phyloP scores from a whole-genome alignment of 176 grass and related monocot species.

The Saccharum officinarum region DNA sequence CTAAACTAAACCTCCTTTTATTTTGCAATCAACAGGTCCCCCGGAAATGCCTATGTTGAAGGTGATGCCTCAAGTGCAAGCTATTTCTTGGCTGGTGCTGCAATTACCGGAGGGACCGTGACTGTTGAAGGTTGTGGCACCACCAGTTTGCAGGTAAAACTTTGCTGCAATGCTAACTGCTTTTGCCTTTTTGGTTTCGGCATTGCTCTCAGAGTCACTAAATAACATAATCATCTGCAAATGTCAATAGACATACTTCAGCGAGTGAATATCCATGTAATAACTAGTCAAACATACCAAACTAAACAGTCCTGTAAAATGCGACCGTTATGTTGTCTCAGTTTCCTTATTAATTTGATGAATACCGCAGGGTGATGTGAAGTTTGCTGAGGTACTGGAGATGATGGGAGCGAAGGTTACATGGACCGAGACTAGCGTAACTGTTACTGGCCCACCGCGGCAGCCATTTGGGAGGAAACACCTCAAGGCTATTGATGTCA shows the following conservation, averaged over 20 bases:
- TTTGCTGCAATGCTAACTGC: neutral
- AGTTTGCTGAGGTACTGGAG: slow-evolving; percentile 95
- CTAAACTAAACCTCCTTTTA: slow-evolving; percentile 8
- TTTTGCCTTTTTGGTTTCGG: neutral
- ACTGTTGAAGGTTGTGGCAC: slow-evolving; percentile 96
- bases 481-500: slow-evolving; percentile 86
- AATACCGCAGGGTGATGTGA: slow-evolving; percentile 86
- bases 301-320: neutral
- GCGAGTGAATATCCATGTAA: neutral
- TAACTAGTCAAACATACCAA: neutral
- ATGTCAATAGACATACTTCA: neutral
- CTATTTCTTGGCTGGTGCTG: slow-evolving; percentile 98
- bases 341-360: neutral
- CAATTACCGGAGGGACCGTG: slow-evolving; percentile 93
- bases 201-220: neutral
- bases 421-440: slow-evolving; percentile 94
- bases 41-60: slow-evolving; percentile 91
- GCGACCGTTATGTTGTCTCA: neutral
- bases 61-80: slow-evolving; percentile 99
- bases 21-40: slow-evolving; percentile 55
- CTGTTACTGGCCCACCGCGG: slow-evolving; percentile 80
- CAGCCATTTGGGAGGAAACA: slow-evolving; percentile 70
- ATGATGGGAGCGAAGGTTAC: slow-evolving; percentile 98
- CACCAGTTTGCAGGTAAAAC: slow-evolving; percentile 84
- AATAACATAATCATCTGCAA: neutral